Percentiles rank a stretch among this genome's conserved stretches.
Evolutionary conservation across 208 protist species (phyloP).

Genomic region (Acanthamoeba healyi): DNA sequence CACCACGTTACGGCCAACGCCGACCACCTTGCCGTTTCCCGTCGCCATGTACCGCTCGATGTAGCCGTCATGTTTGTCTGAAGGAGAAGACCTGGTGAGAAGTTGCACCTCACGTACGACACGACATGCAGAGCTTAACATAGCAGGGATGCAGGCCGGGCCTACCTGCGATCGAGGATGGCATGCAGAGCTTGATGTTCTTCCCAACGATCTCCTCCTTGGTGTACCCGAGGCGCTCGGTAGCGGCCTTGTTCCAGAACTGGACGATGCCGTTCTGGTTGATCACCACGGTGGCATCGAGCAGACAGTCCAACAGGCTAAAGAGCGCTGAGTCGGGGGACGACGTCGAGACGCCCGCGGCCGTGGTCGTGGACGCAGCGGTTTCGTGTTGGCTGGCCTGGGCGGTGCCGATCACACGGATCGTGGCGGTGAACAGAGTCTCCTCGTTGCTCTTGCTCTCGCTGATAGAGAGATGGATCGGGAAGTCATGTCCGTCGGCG

Average conservation of each 20-base stretch:
- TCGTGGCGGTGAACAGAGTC: conserved; percentile 33
- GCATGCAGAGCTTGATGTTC: conserved; percentile 74
- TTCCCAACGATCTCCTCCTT: conserved; percentile 70
- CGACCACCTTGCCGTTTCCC: conserved; percentile 29
- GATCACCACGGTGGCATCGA: conserved; percentile 70
- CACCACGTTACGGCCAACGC: conserved; percentile 62
- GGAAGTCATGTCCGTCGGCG: conserved; percentile 72
- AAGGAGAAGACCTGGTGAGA: not conserved
- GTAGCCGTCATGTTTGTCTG: conserved; percentile 67
- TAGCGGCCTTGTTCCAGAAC: conserved; percentile 67
- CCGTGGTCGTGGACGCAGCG: not conserved
- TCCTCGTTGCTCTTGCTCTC: conserved; percentile 9
- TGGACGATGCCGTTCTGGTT: conserved; percentile 44
- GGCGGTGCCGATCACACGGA: not conserved
- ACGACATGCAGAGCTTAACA: too few relatives aligned
- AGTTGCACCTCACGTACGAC: too few relatives aligned
- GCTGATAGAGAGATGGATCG: conserved; percentile 74
- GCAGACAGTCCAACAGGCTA: conserved; percentile 23
- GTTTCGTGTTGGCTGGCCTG: not conserved
- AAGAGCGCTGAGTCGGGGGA: conserved; percentile 11
- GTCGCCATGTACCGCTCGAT: conserved; percentile 36
- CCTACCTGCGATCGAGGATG: conserved; percentile 38
- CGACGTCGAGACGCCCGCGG: too few relatives aligned
- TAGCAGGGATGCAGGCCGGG: too few relatives aligned
- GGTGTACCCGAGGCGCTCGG: not conserved